A percentile compares a stretch with the other conserved stretches of the same genome.
These are phyloP conservation scores for Cetradonia linearis DNA, from an alignment of 495 filamentous ascomycete genomes.

Conservation along the genomic window DNA sequence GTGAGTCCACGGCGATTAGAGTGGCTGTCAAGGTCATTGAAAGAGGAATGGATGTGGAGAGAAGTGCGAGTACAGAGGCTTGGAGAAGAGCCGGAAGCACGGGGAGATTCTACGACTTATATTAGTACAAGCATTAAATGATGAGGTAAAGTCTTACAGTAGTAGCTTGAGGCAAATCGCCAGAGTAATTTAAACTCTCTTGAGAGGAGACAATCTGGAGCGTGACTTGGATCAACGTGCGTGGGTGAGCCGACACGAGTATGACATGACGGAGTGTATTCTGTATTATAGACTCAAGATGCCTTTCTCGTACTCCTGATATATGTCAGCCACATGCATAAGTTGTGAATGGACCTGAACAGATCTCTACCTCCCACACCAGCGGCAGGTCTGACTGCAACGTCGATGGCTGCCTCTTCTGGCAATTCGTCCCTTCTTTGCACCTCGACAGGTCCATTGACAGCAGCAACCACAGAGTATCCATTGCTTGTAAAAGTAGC, in stretches of 20 bases:
- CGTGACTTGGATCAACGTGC: conserved; percentile 55
- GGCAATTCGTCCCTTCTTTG: conserved; percentile 76
- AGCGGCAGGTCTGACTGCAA: conserved; percentile 73
- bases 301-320: conserved; percentile 57
- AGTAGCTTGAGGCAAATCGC: conserved; percentile 26
- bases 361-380: conserved; percentile 66
- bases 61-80: conserved; percentile 58
- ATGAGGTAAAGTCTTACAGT: conserved; percentile 20
- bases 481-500: conserved; percentile 69
- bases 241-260: conserved; percentile 56
- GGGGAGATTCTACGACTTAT: conserved; percentile 52
- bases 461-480: conserved; percentile 70
- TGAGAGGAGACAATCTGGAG: conserved; percentile 51
- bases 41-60: conserved; percentile 67
- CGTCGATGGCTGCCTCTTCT: conserved; percentile 82
- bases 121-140: conserved; percentile 19
- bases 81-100: conserved; percentile 68
- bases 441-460: conserved; percentile 90
- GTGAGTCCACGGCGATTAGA: conserved; percentile 48
- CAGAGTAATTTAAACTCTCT: conserved; percentile 44
- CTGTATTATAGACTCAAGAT: conserved; percentile 61
- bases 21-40: conserved; percentile 57
- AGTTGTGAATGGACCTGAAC: conserved; percentile 29
- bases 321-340: conserved; percentile 28
- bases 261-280: conserved; percentile 59